Evolutionary conservation across 495 filamentous ascomycete genomes (phyloP), one percentile per base, ranked within the genome.

Genomic region (Podospora pseudocomata): DNA sequence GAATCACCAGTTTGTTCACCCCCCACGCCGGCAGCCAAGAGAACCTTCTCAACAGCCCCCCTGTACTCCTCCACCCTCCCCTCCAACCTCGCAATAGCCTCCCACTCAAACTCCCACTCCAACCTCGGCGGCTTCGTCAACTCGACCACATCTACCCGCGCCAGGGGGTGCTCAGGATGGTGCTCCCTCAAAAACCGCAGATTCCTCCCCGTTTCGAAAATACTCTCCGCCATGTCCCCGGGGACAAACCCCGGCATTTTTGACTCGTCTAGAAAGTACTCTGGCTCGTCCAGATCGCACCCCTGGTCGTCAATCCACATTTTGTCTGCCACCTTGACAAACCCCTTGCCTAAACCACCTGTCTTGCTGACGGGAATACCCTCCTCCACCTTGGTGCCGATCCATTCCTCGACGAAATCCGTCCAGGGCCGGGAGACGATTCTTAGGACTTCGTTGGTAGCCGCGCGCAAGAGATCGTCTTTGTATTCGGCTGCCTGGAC

Each of bases 121-220:
- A 96, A 77, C 20, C 71, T 77, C 2, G 90, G 89, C 49, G 86
- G 82, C 26, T 81, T 77, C 20, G 80, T 74, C n/a, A 74, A 73
- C 19, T 71, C 73, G 32, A 86, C 77, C 13, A 80, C 73, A 56
- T 84, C 82, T 34, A 78, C 71, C 62, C 80, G 83, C 23, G 87
- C 83, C 60, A 97, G 80, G 0, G 91, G 90, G 76, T 97, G 92
- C 5, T 89, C 83, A n/a, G 92, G 87, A 71, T 93, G 89, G 72
- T 91, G 87, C 15, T 79, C 80, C 66, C 88, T 86, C 20, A 97
- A 79, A 65, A 96, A 86, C 28, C 91, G 85, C 60, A 97, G 77
- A 71, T 89, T 93, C 68, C 87, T 85, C 1, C 92, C 93, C 19
- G 86, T 90, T 73, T 98, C 93, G 65, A 91, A 93, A 18, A 93